Evolutionary conservation across 2,329 filamentous ascomycete species (phyloP), one percentile per base, ranked within the genome.

Genomic region (Penicillium sclerotiorum): DNA sequence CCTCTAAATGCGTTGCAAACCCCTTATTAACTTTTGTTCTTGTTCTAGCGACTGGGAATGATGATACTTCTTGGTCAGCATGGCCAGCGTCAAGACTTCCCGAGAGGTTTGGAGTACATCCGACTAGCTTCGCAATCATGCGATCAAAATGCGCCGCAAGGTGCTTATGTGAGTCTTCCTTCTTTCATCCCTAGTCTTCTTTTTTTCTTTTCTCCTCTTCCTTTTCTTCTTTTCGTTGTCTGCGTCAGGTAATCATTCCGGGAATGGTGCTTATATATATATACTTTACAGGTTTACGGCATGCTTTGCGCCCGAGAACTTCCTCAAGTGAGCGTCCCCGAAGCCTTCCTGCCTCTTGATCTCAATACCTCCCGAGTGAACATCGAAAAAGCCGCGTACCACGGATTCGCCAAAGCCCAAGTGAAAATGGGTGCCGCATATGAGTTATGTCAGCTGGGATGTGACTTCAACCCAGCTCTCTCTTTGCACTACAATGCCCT

Each of bases 401-500:
- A 96, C 41, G 93, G 94, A 42, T 99, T 99, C 67, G 87, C 92
- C 45, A 96, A 96, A 73, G 91, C 94, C 5, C 94, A 99, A 71
- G 80, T 96, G 27, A 97, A 97, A 75, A 96, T 99, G 89, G 94
- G 91, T 13, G 88, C 93, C 56, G 90, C 91, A 2, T 96, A 95
- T 70, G 94, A 99, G 76, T 81, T 99, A 13, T 95, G 92, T 67
- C 89, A 95, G 66, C 80, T 99, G 13, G 89, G 90, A 23, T 97
- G 93, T 71, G 91, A 96, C 57, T 99, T 99, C 71, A 91, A 95
- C 63, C 92, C 94, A 1, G 88, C 90, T 1, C 81, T 95, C 50
- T 97, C 93, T 1, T 74, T 99, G 46, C 94, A 99, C 68, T 99
- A 99, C 76, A 96, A 97, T 65, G 90, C 90, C 30, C 80, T 99